phyloP scores from a whole-genome alignment of 2,329 filamentous ascomycete species.

The Passalora sequoiae region DNA sequence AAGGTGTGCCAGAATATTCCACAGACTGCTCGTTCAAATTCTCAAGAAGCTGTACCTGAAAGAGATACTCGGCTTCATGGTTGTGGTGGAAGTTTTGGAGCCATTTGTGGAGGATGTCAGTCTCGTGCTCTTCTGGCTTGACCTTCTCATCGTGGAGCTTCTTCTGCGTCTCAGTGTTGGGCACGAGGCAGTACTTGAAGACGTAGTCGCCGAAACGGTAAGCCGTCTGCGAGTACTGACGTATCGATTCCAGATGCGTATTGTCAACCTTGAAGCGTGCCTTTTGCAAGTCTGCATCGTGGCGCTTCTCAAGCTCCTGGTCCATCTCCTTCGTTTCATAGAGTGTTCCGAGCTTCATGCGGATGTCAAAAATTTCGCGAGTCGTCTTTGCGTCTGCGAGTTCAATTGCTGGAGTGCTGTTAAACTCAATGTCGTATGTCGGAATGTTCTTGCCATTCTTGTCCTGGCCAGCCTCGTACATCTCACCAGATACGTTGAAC shows the following conservation, averaged over 20 bases:
- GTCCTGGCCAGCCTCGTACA: constrained; percentile 36
- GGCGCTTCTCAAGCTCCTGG: constrained; percentile 38
- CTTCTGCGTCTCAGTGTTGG: constrained; percentile 38
- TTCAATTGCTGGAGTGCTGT: constrained; percentile 46
- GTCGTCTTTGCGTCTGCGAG: constrained; percentile 44
- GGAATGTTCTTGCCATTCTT: constrained; percentile 35
- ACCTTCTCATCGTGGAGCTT: constrained; percentile 39
- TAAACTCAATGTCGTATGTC: constrained; percentile 47
- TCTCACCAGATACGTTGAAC: constrained; percentile 38
- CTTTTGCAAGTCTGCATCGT: constrained; percentile 39
- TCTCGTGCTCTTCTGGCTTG: constrained; percentile 31
- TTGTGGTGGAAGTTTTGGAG: constrained; percentile 37
- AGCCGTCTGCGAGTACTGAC: constrained; percentile 45
- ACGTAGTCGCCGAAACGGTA: constrained; percentile 48
- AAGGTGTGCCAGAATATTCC: constrained; percentile 42
- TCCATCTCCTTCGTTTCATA: constrained; percentile 38
- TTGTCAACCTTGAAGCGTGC: constrained; percentile 39
- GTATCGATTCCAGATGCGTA: constrained; percentile 37
- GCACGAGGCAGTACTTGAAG: constrained; percentile 46
- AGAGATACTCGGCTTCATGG: constrained; percentile 41
- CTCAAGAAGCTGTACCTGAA: constrained; percentile 46
- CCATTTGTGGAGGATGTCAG: constrained; percentile 39
- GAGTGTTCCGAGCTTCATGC: constrained; percentile 35
- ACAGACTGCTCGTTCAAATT: constrained; percentile 45
- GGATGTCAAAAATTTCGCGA: constrained; percentile 41